Conservation (phyloP, 495 filamentous ascomycete species). For the Penicillium diatomitis region DNA sequence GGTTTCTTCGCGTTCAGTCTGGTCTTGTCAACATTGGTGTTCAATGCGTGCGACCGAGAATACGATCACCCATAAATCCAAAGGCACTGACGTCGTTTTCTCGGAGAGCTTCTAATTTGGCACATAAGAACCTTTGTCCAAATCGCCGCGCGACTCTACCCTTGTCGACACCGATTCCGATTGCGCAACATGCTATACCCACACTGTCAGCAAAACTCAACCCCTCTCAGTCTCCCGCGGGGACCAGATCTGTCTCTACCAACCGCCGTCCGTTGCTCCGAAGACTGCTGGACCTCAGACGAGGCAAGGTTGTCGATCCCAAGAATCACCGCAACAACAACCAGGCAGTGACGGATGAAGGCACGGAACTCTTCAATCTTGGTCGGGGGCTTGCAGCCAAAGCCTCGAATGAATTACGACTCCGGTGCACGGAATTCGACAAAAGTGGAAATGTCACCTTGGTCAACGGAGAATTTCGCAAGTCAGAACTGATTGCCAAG, state of each 20-base stretch:
- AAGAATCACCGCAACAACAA: slow-evolving; percentile 11
- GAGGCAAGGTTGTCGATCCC: slow-evolving; percentile 21
- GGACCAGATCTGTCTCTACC: slow-evolving; percentile 32
- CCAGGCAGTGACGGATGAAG: slow-evolving; percentile 28
- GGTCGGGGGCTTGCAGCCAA: slow-evolving; percentile 58
- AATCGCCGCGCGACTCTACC: slow-evolving; percentile 5
- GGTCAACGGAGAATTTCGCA: slow-evolving; percentile 92
- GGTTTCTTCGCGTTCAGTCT: slow-evolving; percentile 53
- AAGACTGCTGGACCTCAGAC: slow-evolving; percentile 42
- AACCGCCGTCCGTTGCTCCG: slow-evolving; percentile 44
- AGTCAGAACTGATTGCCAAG: slow-evolving; percentile 92
- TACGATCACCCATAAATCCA: slow-evolving; percentile 1
- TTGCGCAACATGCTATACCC: slow-evolving; percentile 6
- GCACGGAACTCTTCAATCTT: slow-evolving; percentile 33
- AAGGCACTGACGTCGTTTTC: slow-evolving; percentile 8
- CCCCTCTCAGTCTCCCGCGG: slow-evolving; percentile 1
- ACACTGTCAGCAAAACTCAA: background rate
- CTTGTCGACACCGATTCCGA: background rate
- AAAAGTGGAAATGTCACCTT: slow-evolving; percentile 89
- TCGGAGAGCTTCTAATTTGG: slow-evolving; percentile 18
- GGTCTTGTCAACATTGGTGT: slow-evolving; percentile 42
- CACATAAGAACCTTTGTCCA: slow-evolving; percentile 7
- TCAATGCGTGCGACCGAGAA: slow-evolving; percentile 13
- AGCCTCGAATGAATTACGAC: slow-evolving; percentile 65
- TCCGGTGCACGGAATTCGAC: slow-evolving; percentile 93